These are phyloP conservation scores for Colletotrichum sp. DNA, from an alignment of 2,329 filamentous ascomycete species.

Conservation along the genomic window DNA sequence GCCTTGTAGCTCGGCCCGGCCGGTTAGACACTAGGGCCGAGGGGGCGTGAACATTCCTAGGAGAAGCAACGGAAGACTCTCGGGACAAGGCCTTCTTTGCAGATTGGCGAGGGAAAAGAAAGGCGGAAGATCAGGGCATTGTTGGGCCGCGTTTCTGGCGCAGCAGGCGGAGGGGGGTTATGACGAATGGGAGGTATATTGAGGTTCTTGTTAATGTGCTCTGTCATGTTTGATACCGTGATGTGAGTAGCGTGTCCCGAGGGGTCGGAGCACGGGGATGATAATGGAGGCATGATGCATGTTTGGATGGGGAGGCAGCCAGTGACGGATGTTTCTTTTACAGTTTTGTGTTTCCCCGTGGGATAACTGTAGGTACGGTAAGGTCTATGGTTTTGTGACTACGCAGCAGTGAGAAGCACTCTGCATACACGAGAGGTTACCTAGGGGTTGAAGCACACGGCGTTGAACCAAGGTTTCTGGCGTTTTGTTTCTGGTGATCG, in stretches of 20 bases:
- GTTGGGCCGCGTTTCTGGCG: background rate
- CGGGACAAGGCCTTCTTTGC: background rate
- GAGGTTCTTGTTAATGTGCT: background rate
- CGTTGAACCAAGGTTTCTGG: background rate
- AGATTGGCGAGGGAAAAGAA: background rate
- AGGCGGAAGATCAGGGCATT: background rate
- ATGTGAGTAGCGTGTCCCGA: background rate
- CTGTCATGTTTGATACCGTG: background rate
- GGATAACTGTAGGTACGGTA: background rate
- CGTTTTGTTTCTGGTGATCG: background rate
- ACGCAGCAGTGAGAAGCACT: background rate
- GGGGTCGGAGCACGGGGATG: background rate
- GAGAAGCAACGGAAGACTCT: background rate
- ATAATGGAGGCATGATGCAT: slow-evolving; percentile 6
- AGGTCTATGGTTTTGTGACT: no score
- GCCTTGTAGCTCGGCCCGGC: background rate
- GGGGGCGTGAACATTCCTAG: background rate
- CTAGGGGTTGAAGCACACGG: background rate
- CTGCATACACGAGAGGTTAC: background rate
- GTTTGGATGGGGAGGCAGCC: background rate
- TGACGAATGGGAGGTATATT: background rate
- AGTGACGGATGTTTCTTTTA: background rate
- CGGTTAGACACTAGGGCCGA: background rate
- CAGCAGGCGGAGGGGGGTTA: background rate
- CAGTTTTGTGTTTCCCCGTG: background rate